Base-by-base conservation (phyloP, 1,284 basidiomycete species). In the Earliella scabrosa region DNA sequence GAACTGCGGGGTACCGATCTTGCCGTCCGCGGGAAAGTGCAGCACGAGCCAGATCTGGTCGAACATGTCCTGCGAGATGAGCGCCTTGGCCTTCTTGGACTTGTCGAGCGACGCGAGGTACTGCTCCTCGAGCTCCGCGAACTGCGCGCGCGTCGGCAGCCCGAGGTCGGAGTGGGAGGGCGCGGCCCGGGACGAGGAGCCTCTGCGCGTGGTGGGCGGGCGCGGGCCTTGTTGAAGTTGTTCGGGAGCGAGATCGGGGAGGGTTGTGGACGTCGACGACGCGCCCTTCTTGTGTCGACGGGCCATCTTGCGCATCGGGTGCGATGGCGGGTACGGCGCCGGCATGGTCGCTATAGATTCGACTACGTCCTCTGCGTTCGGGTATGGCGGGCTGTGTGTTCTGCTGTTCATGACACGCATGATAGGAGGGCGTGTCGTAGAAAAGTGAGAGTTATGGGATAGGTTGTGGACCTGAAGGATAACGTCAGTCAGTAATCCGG, bases 1-100 rank as follows among this genome's bases (percentile, higher is more conserved):
- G 68, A 92, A 92, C 60, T 72, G 70, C 2, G 70, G 64, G 4
- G 68, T 65, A 23, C 60, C 60, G 34, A 70, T 47, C 13, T 35
- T 60, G 18, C 59, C 24, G 20, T 57, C 45, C 16, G 44, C 38
- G 20, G 68, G 68, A 31, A 60, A 50, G 50, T 81, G 77, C 16
- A 92, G 74, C 24, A 86, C 82, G 59, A 82, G 78, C 79, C 86
- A 85, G 70, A 91, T 84, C 52, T 81, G 75, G 71, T 88, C 84
- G 66, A 90, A 89, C 75, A 86, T 77, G 16, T 72, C 73, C 64
- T 87, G 86, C 11, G 82, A 83, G 69, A 92, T 85, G 54, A 92
- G 80, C 10, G 87, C 86, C 70, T 90, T 90, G 48, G 80, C 78
- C 38, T 82, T 81, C 61, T 89, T 85, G 48, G 79, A 74, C 3